Conservation (phyloP, 1,284 basidiomycete species). For the Pulveroboletus sp. region DNA sequence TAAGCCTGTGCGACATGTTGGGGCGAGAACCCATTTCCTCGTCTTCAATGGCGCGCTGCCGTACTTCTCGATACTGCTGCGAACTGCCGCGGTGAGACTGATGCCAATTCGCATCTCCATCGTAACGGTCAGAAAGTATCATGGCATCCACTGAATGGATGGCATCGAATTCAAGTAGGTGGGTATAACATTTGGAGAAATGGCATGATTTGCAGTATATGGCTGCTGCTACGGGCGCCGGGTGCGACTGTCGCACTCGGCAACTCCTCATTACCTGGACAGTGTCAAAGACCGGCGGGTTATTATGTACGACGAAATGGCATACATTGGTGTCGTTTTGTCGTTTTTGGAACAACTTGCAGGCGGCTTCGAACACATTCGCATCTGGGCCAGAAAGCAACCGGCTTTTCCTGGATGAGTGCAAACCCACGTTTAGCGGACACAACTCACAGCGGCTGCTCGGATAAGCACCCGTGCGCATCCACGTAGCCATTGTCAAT, state of each 20-base stretch:
- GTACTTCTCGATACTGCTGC: conserved; percentile 29
- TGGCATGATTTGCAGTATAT: conserved; percentile 55
- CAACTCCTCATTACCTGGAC: conserved; percentile 25
- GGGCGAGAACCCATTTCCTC: conserved; percentile 41
- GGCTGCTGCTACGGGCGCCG: conserved; percentile 28
- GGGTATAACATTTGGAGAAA: conserved; percentile 48
- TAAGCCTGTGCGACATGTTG: conserved; percentile 37
- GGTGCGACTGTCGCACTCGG: conserved; percentile 26
- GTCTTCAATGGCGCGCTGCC: conserved; percentile 29
- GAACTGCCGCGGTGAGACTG: conserved; percentile 39
- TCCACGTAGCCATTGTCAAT: conserved; percentile 36
- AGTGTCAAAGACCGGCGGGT: conserved; percentile 1
- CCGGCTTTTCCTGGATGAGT: conserved; percentile 26
- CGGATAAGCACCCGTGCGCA: conserved; percentile 20
- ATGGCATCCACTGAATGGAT: conserved; percentile 58
- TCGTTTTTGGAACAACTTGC: conserved; percentile 27
- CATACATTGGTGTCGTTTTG: conserved; percentile 22
- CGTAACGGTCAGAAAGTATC: conserved; percentile 27
- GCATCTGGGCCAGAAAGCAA: conserved; percentile 24
- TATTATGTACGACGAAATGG: neutral
- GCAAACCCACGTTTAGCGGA: neutral
- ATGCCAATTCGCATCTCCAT: conserved; percentile 49
- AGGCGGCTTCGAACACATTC: conserved; percentile 41
- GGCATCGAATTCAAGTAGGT: conserved; percentile 45
- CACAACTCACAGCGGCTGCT: conserved; percentile 26